Conservation (phyloP, 495 filamentous ascomycete species). For the Lepidopterella palustris region DNA sequence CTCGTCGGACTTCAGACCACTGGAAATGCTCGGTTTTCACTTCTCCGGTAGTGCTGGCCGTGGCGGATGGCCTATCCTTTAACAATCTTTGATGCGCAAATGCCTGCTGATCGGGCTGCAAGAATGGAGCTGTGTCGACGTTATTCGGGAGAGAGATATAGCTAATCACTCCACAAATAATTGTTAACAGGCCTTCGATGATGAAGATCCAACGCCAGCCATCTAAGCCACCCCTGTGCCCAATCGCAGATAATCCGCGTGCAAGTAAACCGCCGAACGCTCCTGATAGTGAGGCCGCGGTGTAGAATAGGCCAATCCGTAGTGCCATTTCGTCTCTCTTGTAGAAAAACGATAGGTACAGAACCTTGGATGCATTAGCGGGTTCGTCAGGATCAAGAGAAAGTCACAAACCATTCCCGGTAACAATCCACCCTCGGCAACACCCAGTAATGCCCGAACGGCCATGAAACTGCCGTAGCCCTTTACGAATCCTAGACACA, state of each 20-base stretch:
- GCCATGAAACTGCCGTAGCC: slow-evolving; percentile 17
- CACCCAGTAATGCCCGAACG: slow-evolving; percentile 21
- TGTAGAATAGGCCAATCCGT: slow-evolving; percentile 54
- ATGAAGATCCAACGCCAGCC: slow-evolving; percentile 46
- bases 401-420: slow-evolving; percentile 34
- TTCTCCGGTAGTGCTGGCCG: not conserved
- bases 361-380: not conserved
- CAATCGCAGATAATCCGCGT: slow-evolving; percentile 51
- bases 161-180: slow-evolving; percentile 34
- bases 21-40: slow-evolving; percentile 27
- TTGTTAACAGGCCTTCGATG: slow-evolving; percentile 42
- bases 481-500: slow-evolving; percentile 26
- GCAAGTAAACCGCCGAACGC: slow-evolving; percentile 61
- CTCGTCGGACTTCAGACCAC: slow-evolving; percentile 25
- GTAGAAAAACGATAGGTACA: slow-evolving; percentile 54
- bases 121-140: slow-evolving; percentile 20
- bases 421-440: slow-evolving; percentile 46
- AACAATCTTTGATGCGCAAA: not conserved
- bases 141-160: slow-evolving; percentile 18
- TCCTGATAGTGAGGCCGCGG: slow-evolving; percentile 50
- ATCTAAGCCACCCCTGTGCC: slow-evolving; percentile 42
- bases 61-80: not conserved
- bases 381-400: not conserved
- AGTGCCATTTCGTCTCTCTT: slow-evolving; percentile 54
- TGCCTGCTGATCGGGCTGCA: slow-evolving; percentile 29